These are phyloP conservation scores for Leptodermis oblonga DNA, from an alignment of 257 asterid species.

Conservation along the genomic window DNA sequence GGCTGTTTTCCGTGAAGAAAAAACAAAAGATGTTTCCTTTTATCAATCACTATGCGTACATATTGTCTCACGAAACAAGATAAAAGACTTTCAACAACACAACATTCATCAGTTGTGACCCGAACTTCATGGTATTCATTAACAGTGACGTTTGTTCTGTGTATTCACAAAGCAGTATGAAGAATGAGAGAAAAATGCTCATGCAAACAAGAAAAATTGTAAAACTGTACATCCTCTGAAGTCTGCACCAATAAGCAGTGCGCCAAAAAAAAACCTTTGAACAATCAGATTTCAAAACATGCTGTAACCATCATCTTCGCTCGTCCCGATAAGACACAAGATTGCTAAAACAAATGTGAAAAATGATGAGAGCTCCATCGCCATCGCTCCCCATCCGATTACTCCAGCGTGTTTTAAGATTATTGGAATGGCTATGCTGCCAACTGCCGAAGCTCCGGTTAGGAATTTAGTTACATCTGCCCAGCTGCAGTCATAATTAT, in stretches of 20 bases:
- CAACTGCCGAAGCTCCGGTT: slow-evolving; percentile 82
- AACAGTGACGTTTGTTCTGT: background rate
- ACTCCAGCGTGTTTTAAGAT: slow-evolving; percentile 88
- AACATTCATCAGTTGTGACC: no score
- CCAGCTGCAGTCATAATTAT: slow-evolving; percentile 66
- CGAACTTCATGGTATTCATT: background rate
- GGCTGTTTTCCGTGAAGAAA: no score
- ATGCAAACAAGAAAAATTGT: background rate
- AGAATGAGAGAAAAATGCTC: background rate
- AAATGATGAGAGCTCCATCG: slow-evolving; percentile 86
- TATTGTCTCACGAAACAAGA: no score
- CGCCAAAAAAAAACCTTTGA: background rate
- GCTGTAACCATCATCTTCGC: slow-evolving; percentile 54
- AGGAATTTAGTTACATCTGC: slow-evolving; percentile 72
- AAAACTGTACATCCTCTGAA: slow-evolving; percentile 3
- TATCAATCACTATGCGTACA: no score
- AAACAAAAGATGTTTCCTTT: no score
- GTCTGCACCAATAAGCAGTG: background rate
- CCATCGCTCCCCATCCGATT: slow-evolving; percentile 92
- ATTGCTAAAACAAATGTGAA: slow-evolving; percentile 53
- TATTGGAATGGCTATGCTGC: slow-evolving; percentile 86
- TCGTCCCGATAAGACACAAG: slow-evolving; percentile 55
- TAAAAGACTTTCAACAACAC: no score
- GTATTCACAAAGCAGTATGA: background rate
- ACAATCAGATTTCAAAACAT: slow-evolving; percentile 31